These are phyloP conservation scores for Vigna unguiculata DNA, from an alignment of 306 rosid genomes.

Conservation along the genomic window DNA sequence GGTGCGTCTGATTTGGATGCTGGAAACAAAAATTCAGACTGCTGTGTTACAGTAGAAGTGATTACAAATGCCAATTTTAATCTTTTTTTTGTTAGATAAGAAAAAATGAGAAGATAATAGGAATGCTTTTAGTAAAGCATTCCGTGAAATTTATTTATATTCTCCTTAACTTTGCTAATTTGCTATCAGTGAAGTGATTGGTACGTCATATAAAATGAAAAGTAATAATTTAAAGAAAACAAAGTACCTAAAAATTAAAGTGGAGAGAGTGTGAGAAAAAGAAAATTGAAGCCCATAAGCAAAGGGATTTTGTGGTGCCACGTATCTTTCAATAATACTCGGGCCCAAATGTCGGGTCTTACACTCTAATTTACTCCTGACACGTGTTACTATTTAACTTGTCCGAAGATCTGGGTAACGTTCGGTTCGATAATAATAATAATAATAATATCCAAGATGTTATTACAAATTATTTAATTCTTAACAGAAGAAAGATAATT, in stretches of 20 bases:
- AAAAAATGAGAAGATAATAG: too few relatives aligned
- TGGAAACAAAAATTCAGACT: too few relatives aligned
- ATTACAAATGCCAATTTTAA: too few relatives aligned
- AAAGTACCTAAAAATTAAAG: slow-evolving; percentile 12
- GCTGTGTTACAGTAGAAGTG: too few relatives aligned
- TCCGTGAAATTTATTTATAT: not conserved
- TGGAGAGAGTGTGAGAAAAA: not conserved
- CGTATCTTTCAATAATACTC: slow-evolving; percentile 24
- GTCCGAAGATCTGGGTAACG: slow-evolving; percentile 34
- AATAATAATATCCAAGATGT: too few relatives aligned
- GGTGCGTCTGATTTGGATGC: too few relatives aligned
- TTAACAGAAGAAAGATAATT: too few relatives aligned
- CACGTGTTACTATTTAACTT: slow-evolving; percentile 43
- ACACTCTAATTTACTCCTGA: not conserved
- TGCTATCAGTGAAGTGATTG: not conserved
- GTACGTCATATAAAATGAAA: not conserved
- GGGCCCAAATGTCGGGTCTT: slow-evolving; percentile 23
- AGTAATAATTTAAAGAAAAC: slow-evolving; percentile 19
- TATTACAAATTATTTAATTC: slow-evolving; percentile 30
- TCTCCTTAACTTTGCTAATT: not conserved
- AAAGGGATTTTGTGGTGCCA: slow-evolving; percentile 48
- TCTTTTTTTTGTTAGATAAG: too few relatives aligned
- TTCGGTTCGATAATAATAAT: too few relatives aligned
- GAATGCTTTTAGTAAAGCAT: too few relatives aligned
- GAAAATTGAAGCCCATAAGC: slow-evolving; percentile 23